Evolutionary conservation across 768 basidiomycete genomes (phyloP), one percentile per base, ranked within the genome.

Genomic region (Amylocystis lapponica): DNA sequence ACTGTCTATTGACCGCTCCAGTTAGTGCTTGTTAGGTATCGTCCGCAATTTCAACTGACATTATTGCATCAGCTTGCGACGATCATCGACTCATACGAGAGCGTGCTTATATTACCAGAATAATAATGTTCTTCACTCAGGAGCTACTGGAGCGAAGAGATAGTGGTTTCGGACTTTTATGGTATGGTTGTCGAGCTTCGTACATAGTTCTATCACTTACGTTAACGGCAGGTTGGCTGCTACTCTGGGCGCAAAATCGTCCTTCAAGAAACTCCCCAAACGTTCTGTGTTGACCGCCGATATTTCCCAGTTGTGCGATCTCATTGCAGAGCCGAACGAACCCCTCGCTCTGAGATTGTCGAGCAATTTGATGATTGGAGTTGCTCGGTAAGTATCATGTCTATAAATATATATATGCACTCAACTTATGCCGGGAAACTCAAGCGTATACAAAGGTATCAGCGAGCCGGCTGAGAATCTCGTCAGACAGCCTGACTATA

Each of bases 311-410:
- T 64, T 94, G 56, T 95, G 92, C 60, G 75, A 71, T 27, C 72
- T 91, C 29, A 92, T 95, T 40, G 75, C 80, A 21, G 73, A 85
- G 53, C 92, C 92, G n/a, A 62, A 71, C 19, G 92, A 94, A 52
- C 92, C 92, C 29, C 71, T 95, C 26, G 91, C 92, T 2, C 66
- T 95, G 43, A 73, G 92, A 50, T 67, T 94, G 42, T 92, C 91
- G 9, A 90, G 89, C 46, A 91, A 90, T 57, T 66, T 95, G 32
- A 81, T 95, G 73, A 83, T 94, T 47, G 92, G 92, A 3, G 92
- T 85, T 27, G 87, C 85, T 17, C 79, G 91, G 91, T 91, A 61
- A 46, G 77, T 54, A 50, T 33, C 9, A 20, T 27, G 5, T 17
- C 26, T 26, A 21, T 17, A 17, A 57, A 53, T 25, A 57, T 57